Conservation (phyloP, 805 yeast genomes). For the Dipodascus albidus region DNA sequence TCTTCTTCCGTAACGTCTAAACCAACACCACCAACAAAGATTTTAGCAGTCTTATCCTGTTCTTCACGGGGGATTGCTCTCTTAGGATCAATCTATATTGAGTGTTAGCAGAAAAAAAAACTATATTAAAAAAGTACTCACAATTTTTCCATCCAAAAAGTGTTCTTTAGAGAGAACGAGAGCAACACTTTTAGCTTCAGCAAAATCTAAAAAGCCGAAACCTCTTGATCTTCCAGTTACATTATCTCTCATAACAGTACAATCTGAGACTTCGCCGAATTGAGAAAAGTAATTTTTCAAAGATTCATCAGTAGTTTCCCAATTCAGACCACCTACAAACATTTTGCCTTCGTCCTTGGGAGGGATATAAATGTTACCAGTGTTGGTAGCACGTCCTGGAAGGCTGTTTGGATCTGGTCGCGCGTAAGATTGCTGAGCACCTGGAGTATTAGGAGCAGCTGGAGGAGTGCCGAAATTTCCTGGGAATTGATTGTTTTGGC, state of each 20-base stretch:
- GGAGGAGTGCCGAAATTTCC: conserved; percentile 2
- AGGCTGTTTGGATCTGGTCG: conserved; percentile 2
- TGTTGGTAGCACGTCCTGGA: conserved; percentile 12
- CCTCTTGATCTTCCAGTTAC: conserved; percentile 86
- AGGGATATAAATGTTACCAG: conserved; percentile 36
- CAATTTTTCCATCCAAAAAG: conserved; percentile 80
- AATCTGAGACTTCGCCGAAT: conserved; percentile 80
- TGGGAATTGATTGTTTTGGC: background rate
- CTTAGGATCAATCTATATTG: conserved; percentile 78
- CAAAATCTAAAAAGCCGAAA: conserved; percentile 86
- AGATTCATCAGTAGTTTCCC: conserved; percentile 93
- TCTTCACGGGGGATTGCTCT: conserved; percentile 96
- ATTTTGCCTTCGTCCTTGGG: conserved; percentile 74
- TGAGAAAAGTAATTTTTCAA: conserved; percentile 72
- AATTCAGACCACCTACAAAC: conserved; percentile 94
- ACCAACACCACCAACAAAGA: conserved; percentile 94
- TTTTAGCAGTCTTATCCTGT: conserved; percentile 93
- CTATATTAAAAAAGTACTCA: conserved; percentile 5
- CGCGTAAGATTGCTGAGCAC: background rate
- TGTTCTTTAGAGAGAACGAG: conserved; percentile 80
- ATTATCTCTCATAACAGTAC: conserved; percentile 86
- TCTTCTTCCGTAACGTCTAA: conserved; percentile 88
- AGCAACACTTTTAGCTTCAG: conserved; percentile 70
- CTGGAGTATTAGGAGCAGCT: background rate
- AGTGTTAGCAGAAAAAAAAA: background rate